Evolutionary conservation across 2,329 filamentous ascomycete species (phyloP).

Genomic region (Aspergillus eucalypticola): DNA sequence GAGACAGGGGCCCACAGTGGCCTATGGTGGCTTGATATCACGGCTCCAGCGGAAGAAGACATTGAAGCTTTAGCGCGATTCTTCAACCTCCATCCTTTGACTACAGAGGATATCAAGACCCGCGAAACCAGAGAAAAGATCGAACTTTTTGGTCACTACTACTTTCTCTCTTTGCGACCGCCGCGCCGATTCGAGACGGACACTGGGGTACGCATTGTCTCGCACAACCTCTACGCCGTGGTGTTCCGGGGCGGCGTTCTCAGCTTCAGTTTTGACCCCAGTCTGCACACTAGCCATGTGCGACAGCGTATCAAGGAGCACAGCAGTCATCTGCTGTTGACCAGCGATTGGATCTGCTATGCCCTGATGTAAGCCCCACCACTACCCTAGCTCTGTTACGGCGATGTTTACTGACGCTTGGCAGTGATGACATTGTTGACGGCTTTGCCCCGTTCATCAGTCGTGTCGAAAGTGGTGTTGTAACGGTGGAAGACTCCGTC

Average conservation of each 20-base stretch:
- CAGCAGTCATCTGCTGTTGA: constrained; percentile 87
- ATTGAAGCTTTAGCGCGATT: constrained; percentile 84
- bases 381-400: neutral
- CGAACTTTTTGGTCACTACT: constrained; percentile 93
- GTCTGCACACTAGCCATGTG: constrained; percentile 81
- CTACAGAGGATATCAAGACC: constrained; percentile 88
- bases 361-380: constrained; percentile 76
- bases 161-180: constrained; percentile 90
- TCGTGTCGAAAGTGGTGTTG: constrained; percentile 78
- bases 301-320: constrained; percentile 83
- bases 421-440: constrained; percentile 89
- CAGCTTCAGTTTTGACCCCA: constrained; percentile 84
- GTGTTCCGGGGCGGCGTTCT: constrained; percentile 91
- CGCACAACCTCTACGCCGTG: constrained; percentile 89
- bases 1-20: constrained; percentile 59
- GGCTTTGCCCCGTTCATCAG: constrained; percentile 84
- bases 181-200: constrained; percentile 76
- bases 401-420: neutral
- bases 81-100: constrained; percentile 91
- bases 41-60: constrained; percentile 82
- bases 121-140: constrained; percentile 96
- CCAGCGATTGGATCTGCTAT: constrained; percentile 97
- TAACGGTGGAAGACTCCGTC: constrained; percentile 87
- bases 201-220: constrained; percentile 76
- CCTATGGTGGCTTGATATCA: constrained; percentile 97